Base-by-base conservation (phyloP, 2,329 filamentous ascomycete genomes). In the Nemania sp. region DNA sequence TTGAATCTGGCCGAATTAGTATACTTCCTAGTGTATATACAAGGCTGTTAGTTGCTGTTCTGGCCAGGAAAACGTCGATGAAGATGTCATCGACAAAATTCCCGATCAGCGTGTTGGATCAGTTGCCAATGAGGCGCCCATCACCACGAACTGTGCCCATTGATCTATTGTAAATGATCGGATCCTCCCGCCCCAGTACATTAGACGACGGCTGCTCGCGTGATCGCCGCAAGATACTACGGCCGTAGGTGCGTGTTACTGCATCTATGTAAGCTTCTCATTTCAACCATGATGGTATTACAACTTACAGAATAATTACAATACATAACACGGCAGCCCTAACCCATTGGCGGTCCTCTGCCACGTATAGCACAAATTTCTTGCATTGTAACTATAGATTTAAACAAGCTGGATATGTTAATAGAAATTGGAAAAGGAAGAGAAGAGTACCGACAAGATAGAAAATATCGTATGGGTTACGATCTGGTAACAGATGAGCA, bases 1-100 rank as follows among this genome's bases (percentile, higher is more conserved):
- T 53, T 49, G 28, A 17, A 42, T 36, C n/a, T 42, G 41, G 54
- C 54, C 54, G 46, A 56, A 56, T 56, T 53, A 56, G 54, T 49
- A n/a, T n/a, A 48, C 23, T 34, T 34, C 19, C 49, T 42, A 43
- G 54, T 49, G n/a, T n/a, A 48, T 19, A 28, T 34, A n/a, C 49
- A 37, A 43, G 30, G 24, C 36, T 37, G 30, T 39, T 43, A 20
- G 15, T 20, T 24, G 17, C 30, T 26, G 20, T 5, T 36, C 15
- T 2, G 24, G 24, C 37, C 11, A 37, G 28, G 17, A 19, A 26
- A 17, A 20, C 40, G 6, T 41, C 14, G 12, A 43, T 28, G 33
- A 46, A 46, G 31, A 37, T 54, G 33, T 17, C 23, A 30, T 23
- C 34, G 23, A 31, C 14, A 30, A 20, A 24, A 15, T 26, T 26